phyloP scores from a whole-genome alignment of 2,329 filamentous ascomycete species.

The Parascedosporium putredinis region DNA sequence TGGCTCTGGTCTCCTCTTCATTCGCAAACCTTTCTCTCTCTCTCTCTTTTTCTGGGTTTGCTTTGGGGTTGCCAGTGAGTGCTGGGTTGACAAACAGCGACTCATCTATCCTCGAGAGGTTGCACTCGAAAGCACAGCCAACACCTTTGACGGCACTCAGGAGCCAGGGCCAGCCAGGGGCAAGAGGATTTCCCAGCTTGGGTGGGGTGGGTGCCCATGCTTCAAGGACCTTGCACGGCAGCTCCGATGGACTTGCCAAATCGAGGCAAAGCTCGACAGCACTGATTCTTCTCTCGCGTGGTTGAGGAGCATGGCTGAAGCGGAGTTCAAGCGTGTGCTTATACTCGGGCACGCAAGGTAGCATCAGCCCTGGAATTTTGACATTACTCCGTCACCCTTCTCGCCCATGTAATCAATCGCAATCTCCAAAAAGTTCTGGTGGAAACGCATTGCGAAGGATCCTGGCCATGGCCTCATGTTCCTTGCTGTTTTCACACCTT shows the following conservation, averaged over 20 bases:
- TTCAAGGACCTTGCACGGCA: slow-evolving; percentile 1
- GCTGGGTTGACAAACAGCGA: no score
- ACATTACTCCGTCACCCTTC: background rate
- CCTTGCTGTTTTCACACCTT: slow-evolving; percentile 1
- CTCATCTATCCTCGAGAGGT: no score
- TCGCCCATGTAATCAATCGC: background rate
- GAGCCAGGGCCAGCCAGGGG: no score
- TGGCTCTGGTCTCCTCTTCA: no score
- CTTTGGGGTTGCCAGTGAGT: no score
- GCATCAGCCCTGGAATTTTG: slow-evolving; percentile 3
- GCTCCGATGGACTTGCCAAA: slow-evolving; percentile 1
- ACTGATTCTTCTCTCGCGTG: background rate
- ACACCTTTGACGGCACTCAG: no score
- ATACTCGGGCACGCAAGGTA: background rate
- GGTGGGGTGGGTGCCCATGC: background rate
- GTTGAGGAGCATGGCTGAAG: background rate
- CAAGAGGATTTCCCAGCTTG: no score
- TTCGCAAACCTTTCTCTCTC: no score
- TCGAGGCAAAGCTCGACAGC: background rate
- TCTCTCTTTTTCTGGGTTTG: no score
- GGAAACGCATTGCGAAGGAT: slow-evolving; percentile 2
- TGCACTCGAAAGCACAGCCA: no score
- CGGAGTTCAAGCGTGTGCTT: background rate
- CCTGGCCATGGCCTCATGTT: slow-evolving; percentile 3
- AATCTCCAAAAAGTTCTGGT: background rate